These are phyloP conservation scores for Posidonia australis DNA, from an alignment of 106 monocot species.

Conservation along the genomic window DNA sequence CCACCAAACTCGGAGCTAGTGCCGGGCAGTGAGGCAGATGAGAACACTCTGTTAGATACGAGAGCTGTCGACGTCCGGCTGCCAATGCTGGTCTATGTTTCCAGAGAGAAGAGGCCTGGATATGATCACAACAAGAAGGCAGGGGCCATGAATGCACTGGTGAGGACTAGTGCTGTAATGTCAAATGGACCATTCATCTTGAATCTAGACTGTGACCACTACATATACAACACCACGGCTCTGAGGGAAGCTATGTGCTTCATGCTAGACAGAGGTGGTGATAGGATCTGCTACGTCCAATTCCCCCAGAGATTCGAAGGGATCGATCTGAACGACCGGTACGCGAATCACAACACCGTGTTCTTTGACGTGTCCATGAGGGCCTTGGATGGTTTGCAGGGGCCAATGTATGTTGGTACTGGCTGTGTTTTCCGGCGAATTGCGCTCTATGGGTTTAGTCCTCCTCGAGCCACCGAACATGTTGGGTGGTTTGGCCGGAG, in stretches of 20 bases:
- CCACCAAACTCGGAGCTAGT: conserved; percentile 71
- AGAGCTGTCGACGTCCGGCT: conserved; percentile 53
- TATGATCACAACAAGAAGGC: conserved; percentile 99
- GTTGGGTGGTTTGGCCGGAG: conserved; percentile 76
- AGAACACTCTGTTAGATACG: conserved; percentile 34
- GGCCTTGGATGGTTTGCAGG: conserved; percentile 94
- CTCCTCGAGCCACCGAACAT: conserved; percentile 80
- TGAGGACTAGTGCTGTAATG: conserved; percentile 87
- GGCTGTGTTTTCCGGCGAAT: conserved; percentile 89
- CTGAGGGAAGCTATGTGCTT: conserved; percentile 94
- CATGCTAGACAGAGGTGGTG: conserved; percentile 96
- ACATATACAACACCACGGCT: conserved; percentile 72
- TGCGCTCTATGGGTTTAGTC: conserved; percentile 80
- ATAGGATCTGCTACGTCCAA: conserved; percentile 84
- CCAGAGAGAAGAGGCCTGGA: conserved; percentile 81
- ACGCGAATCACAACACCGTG: conserved; percentile 93
- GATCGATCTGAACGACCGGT: conserved; percentile 79
- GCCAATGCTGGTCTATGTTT: conserved; percentile 97
- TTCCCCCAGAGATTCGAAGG: conserved; percentile 97
- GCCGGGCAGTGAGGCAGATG: conserved; percentile 25
- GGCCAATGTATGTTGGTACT: conserved; percentile 96
- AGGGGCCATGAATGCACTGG: too few species aligned
- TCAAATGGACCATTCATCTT: conserved; percentile 95
- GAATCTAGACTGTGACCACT: too few species aligned
- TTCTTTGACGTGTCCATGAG: conserved; percentile 96